Evolutionary conservation across 345 rosid genomes (phyloP).

Genomic region (Murraya koenigii): DNA sequence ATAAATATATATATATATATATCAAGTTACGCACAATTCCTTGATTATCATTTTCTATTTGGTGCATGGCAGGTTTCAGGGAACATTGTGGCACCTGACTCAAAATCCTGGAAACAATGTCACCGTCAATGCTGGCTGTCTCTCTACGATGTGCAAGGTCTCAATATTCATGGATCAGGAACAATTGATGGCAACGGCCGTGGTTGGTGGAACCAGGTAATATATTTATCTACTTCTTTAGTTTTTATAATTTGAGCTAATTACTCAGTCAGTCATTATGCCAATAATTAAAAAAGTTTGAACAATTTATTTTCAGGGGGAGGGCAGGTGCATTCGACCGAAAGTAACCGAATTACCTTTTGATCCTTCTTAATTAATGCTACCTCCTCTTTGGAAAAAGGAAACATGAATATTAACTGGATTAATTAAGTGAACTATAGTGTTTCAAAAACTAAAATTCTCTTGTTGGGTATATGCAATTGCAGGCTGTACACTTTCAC

Average conservation of each 20-base stretch:
- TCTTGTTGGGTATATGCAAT: too few relatives aligned
- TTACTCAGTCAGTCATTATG: neutral
- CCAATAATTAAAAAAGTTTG: neutral
- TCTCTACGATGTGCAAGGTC: conserved; percentile 9
- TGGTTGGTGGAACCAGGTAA: conserved; percentile 30
- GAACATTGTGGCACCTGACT: conserved; percentile 23
- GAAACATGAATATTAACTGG: too few relatives aligned
- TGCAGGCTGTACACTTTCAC: conserved; percentile 27
- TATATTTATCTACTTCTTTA: neutral
- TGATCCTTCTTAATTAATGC: too few relatives aligned
- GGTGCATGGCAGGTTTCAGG: conserved; percentile 25
- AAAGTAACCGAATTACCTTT: neutral
- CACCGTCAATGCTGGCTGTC: neutral
- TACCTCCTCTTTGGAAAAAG: neutral
- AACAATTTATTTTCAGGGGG: neutral
- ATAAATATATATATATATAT: accelerated
- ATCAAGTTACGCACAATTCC: neutral
- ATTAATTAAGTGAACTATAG: too few relatives aligned
- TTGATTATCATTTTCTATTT: neutral
- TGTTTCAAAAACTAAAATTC: too few relatives aligned
- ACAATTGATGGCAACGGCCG: conserved; percentile 34
- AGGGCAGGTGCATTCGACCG: neutral
- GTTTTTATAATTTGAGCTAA: too few relatives aligned
- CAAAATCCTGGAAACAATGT: conserved; percentile 2
- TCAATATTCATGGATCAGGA: conserved; percentile 25